Evolutionary conservation across 2,329 filamentous ascomycete genomes (phyloP).

Genomic region (Zymoseptoria passerinii): DNA sequence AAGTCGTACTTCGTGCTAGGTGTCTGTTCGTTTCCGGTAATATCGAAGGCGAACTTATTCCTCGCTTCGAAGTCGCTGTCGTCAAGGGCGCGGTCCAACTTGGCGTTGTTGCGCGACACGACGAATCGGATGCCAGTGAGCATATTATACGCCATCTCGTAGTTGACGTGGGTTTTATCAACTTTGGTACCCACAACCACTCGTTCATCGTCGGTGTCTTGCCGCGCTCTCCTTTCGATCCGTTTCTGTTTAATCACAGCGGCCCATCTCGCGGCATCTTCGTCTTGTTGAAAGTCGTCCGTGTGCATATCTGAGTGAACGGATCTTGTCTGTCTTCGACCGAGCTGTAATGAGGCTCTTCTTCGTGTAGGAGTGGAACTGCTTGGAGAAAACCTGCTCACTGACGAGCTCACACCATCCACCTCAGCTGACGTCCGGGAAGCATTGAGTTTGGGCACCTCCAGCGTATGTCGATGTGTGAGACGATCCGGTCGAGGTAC

Average conservation of each 20-base stretch:
- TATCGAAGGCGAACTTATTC: conserved; percentile 98
- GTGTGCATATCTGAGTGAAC: conserved; percentile 75
- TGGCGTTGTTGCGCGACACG: conserved; percentile 92
- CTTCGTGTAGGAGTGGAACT: conserved; percentile 49
- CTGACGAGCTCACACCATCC: conserved; percentile 55
- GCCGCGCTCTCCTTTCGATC: conserved; percentile 73
- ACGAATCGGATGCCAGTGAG: conserved; percentile 96
- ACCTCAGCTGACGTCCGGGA: conserved; percentile 64
- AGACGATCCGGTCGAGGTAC: conserved; percentile 49
- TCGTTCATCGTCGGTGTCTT: conserved; percentile 82
- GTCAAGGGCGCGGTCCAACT: conserved; percentile 82
- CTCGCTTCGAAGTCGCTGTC: conserved; percentile 87
- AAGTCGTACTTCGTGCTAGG: conserved; percentile 99
- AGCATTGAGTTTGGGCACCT: conserved; percentile 66
- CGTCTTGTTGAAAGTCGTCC: conserved; percentile 78
- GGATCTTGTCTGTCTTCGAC: conserved; percentile 71
- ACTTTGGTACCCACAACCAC: conserved; percentile 96
- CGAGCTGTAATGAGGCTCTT: conserved; percentile 75
- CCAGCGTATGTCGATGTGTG: conserved; percentile 78
- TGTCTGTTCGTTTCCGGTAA: conserved; percentile 93
- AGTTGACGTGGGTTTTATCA: conserved; percentile 86
- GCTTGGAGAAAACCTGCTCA: conserved; percentile 73
- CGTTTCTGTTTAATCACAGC: conserved; percentile 88
- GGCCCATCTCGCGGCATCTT: conserved; percentile 85
- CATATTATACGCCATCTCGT: conserved; percentile 99